Evolutionary conservation across 139 green algal species (phyloP).

Genomic region (Ettlia oleoabundans): DNA sequence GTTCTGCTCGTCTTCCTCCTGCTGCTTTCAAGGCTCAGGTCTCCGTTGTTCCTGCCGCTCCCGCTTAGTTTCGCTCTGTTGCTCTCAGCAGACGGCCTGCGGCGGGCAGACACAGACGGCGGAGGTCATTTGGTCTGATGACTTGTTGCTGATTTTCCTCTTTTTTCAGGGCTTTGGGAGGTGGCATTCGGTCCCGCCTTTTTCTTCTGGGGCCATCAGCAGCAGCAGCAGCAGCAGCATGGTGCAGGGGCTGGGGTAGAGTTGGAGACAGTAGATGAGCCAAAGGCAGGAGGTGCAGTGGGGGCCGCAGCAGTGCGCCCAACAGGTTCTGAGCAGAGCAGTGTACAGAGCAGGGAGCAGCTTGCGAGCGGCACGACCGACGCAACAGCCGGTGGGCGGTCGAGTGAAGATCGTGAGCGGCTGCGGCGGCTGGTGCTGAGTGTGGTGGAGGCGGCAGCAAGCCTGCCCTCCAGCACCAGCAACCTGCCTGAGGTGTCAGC

Average conservation of each 20-base stretch:
- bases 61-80: no score
- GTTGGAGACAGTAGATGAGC: no score
- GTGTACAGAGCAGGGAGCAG: background rate
- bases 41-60: no score
- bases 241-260: background rate
- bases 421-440: constrained; percentile 4
- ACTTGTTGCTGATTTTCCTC: background rate
- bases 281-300: no score
- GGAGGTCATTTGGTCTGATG: background rate
- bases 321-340: no score
- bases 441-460: background rate
- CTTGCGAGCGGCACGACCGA: background rate
- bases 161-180: constrained; percentile 42
- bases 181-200: constrained; percentile 38
- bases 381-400: no score
- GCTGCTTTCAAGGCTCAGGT: no score
- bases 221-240: background rate
- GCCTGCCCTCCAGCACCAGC: constrained; percentile 7
- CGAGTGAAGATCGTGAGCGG: no score
- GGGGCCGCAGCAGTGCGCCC: no score
- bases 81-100: background rate
- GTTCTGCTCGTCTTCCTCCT: no score
- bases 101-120: background rate
- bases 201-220: constrained; percentile 37
- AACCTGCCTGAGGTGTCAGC: constrained; percentile 8